Evolutionary conservation across 1,284 basidiomycete genomes (phyloP), one percentile per base, ranked within the genome.

Genomic region (Pholiota adiposa): DNA sequence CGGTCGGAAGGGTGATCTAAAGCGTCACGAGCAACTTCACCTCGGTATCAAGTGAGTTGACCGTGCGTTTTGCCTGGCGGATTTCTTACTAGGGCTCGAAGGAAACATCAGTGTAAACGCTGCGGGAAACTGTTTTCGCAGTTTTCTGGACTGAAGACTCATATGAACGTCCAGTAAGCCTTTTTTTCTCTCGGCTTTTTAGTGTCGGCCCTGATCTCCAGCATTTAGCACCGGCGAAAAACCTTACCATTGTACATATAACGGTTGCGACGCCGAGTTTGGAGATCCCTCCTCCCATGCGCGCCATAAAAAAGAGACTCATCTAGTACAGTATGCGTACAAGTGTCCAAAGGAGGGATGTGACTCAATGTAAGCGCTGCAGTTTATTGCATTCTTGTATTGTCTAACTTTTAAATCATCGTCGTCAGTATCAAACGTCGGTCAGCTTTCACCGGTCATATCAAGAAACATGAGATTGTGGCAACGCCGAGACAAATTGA

Each of bases 281-380:
- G 81, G 82, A 12, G 87, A 89, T 65, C 87, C 85, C 6, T 89
- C 88, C 0, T 89, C 88, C 40, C 74, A 83, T 60, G 73, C 80
- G 27, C 83, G 87, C 4, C 88, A 89, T 66, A 75, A 77, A 51
- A 83, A 80, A 67, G 87, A 89, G 69, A 79, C 73, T 4, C 88
- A 89, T 66, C 65, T 69, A 12, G 67, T 67, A 1, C 59, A 72
- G 29, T 75, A 74, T 11, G 71, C 70, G 16, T 85, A 81, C 64
- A 68, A 68, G 38, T 89, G 86, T 63, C 72, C 77, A 23, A 60
- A 75, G 18, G 43, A 63, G 34, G 69, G 70, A 31, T 87, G 87
- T 65, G 72, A 65, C 36, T 81, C 83, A 44, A 77, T 72, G 87
- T 86, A 67, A 56, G 74, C 63, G 21, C n/a, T 27, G 50, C 44